Conservation (phyloP, 2,329 filamentous ascomycete genomes). For the Magnaporthiopsis poae region DNA sequence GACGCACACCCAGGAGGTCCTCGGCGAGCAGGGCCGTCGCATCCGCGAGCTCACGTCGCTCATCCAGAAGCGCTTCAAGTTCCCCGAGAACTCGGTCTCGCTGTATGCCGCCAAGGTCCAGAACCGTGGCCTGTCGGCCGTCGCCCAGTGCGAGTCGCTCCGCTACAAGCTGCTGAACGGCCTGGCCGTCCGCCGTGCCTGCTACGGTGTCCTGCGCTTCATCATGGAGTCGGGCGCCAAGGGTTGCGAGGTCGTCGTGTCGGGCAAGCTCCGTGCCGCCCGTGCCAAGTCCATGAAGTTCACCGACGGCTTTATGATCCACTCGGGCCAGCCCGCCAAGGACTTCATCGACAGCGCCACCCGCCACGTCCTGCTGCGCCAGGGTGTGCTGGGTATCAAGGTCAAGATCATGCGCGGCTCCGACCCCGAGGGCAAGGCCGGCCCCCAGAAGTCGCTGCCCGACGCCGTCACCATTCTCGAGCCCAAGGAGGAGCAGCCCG, state of each 20-base stretch:
- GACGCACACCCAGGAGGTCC: slow-evolving; percentile 99
- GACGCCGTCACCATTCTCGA: slow-evolving; percentile 99
- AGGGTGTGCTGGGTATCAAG: slow-evolving; percentile 99
- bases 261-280: slow-evolving; percentile 95
- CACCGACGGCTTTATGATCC: slow-evolving; percentile 99
- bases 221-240: slow-evolving; percentile 99
- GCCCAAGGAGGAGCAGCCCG: slow-evolving; percentile 93
- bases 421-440: slow-evolving; percentile 97
- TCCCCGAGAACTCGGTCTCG: slow-evolving; percentile 99
- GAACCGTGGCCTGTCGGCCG: slow-evolving; percentile 98
- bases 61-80: slow-evolving; percentile 99
- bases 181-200: slow-evolving; percentile 94
- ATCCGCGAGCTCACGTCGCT: slow-evolving; percentile 99
- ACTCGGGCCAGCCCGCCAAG: slow-evolving; percentile 98
- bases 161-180: slow-evolving; percentile 99
- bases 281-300: slow-evolving; percentile 99
- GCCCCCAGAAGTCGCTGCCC: slow-evolving; percentile 91
- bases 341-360: slow-evolving; percentile 99
- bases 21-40: slow-evolving; percentile 98
- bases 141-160: slow-evolving; percentile 99
- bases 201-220: slow-evolving; percentile 99
- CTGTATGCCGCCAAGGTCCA: slow-evolving; percentile 99
- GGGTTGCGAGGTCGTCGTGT: slow-evolving; percentile 99
- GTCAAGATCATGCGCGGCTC: slow-evolving; percentile 99
- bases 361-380: slow-evolving; percentile 97